These are phyloP conservation scores for Berberis thunbergii DNA, from an alignment of 164 flowering plant genomes.

Conservation along the genomic window DNA sequence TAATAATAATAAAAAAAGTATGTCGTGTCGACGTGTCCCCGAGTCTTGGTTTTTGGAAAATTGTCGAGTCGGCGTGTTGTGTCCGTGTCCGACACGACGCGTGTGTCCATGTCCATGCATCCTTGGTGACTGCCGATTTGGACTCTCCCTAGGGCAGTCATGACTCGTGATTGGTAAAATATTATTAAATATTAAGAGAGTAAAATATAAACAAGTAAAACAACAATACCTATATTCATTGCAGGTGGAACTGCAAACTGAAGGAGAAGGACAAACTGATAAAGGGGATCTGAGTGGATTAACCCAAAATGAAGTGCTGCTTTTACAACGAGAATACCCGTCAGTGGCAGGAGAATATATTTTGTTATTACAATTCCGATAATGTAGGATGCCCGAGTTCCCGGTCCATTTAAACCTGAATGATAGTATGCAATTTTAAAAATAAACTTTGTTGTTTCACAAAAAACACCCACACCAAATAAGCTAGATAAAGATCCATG, in stretches of 20 bases:
- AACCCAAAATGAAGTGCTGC: constrained; percentile 38
- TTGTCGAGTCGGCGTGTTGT: too few species aligned
- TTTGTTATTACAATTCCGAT: constrained; percentile 41
- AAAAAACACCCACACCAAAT: neutral
- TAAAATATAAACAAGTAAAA: neutral
- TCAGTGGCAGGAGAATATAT: constrained; percentile 40
- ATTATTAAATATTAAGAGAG: too few species aligned
- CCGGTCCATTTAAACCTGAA: constrained; percentile 44
- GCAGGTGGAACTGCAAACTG: constrained; percentile 21
- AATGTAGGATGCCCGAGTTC: constrained; percentile 22
- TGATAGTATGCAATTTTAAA: neutral
- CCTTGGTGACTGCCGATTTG: too few species aligned
- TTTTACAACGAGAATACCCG: constrained; percentile 43
- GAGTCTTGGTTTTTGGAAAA: too few species aligned
- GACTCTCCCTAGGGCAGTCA: too few species aligned
- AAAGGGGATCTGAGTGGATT: constrained; percentile 42
- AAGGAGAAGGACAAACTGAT: constrained; percentile 51
- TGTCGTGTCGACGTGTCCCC: too few species aligned
- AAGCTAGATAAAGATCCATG: neutral
- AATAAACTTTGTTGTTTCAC: neutral
- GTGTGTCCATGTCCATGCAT: too few species aligned
- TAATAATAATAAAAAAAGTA: too few species aligned
- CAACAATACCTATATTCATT: constrained; percentile 46
- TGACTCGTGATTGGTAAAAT: too few species aligned
- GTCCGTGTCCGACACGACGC: too few species aligned